A percentile compares a stretch with the other conserved stretches of the same genome.
Conservation (phyloP, 1,284 basidiomycete species). For the Leccinum pachyderme region DNA sequence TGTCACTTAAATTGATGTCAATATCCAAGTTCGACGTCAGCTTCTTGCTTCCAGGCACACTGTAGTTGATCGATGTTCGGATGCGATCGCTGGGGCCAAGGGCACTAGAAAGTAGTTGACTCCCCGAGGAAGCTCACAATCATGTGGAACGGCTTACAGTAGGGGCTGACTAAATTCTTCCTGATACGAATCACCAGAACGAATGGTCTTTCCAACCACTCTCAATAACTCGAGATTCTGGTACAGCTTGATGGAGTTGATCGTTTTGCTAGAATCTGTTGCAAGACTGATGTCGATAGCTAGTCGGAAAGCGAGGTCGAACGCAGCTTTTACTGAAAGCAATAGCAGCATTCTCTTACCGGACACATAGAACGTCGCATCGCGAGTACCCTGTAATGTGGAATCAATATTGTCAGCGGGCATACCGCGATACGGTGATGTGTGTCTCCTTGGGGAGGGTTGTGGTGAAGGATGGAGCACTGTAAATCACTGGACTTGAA, state of each 20-base stretch:
- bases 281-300: background rate
- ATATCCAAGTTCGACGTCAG: background rate
- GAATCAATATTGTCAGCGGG: background rate
- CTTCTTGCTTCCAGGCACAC: background rate
- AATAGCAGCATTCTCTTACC: background rate
- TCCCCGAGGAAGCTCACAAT: background rate
- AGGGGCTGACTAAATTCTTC: background rate
- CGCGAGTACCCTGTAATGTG: background rate
- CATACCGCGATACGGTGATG: background rate
- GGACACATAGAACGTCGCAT: slow-evolving; percentile 8
- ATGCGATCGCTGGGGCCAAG: slow-evolving; percentile 1
- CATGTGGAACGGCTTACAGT: background rate
- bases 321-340: background rate
- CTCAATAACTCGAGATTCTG: background rate
- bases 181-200: background rate
- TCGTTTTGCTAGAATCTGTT: background rate
- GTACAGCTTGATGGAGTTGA: background rate
- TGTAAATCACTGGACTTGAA: background rate
- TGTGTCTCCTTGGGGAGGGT: background rate
- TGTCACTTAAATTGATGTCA: slow-evolving; percentile 4
- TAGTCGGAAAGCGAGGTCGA: background rate
- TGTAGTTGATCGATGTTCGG: background rate
- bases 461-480: background rate
- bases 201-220: background rate
- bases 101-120: background rate